Conservation (phyloP, 148 eudicot genomes). For the Rhododendron molle region DNA sequence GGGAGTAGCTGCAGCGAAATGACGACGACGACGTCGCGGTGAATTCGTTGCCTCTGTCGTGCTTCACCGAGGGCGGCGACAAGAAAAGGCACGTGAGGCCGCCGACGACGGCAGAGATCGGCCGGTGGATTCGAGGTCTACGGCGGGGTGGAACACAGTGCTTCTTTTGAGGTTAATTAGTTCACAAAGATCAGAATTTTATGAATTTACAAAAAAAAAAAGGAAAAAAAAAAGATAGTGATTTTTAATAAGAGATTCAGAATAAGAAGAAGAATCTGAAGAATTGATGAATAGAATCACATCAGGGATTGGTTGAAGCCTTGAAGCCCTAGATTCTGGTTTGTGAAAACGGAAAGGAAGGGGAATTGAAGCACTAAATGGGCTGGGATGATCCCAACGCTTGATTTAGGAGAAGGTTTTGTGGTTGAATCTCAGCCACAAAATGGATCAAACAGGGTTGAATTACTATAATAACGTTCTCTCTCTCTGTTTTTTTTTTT, state of each 20-base stretch:
- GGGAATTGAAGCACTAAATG: too few species aligned
- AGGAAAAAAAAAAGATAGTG: neutral
- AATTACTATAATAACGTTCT: too few species aligned
- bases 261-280: neutral
- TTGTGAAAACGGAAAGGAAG: neutral
- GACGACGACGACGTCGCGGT: slow-evolving; percentile 56
- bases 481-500: too few species aligned
- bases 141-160: slow-evolving; percentile 53
- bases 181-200: too few species aligned
- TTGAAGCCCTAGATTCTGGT: slow-evolving; percentile 4
- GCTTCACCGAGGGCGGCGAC: slow-evolving; percentile 32
- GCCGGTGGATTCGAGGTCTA: slow-evolving; percentile 56
- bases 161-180: slow-evolving; percentile 7
- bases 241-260: too few species aligned
- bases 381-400: too few species aligned
- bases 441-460: too few species aligned
- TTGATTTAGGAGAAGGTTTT: too few species aligned
- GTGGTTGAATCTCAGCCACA: too few species aligned
- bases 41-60: slow-evolving; percentile 25
- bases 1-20: slow-evolving; percentile 34
- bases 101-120: slow-evolving; percentile 54
- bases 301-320: neutral
- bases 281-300: neutral
- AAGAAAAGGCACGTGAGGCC: slow-evolving; percentile 58
- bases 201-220: neutral